Conservation (phyloP, 2,329 filamentous ascomycete species). For the Aspergillus tanneri region DNA sequence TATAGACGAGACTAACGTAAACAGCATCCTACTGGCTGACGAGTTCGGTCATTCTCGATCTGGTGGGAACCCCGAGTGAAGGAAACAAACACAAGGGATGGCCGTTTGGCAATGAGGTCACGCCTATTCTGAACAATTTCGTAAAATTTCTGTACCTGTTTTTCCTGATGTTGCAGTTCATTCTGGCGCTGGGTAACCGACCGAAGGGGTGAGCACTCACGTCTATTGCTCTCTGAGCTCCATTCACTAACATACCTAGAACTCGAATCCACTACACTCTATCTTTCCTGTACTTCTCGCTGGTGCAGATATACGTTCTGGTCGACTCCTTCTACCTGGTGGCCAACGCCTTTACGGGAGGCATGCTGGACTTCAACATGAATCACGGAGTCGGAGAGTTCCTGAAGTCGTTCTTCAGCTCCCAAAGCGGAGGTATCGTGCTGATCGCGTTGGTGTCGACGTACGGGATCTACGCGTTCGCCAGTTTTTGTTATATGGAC, state of each 20-base stretch:
- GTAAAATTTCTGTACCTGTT: conserved; percentile 90
- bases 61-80: conserved; percentile 72
- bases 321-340: conserved; percentile 87
- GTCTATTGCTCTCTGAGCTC: not conserved
- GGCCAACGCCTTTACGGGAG: conserved; percentile 69
- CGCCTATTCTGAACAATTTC: conserved; percentile 86
- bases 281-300: conserved; percentile 85
- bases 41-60: conserved; percentile 93
- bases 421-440: conserved; percentile 81
- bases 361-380: conserved; percentile 62
- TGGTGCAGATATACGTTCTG: conserved; percentile 88
- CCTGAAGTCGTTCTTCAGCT: conserved; percentile 77
- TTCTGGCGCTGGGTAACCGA: conserved; percentile 91
- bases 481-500: conserved; percentile 95
- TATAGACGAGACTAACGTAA: conserved; percentile 38
- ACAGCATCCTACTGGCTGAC: conserved; percentile 94
- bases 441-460: conserved; percentile 89
- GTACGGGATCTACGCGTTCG: conserved; percentile 94
- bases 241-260: not conserved
- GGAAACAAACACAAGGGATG: conserved; percentile 64
- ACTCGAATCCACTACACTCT: conserved; percentile 36
- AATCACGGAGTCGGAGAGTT: conserved; percentile 63
- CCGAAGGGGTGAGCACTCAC: conserved; percentile 71
- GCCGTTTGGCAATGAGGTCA: conserved; percentile 85
- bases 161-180: conserved; percentile 92